These are phyloP conservation scores for Termitomyces sp. DNA, from an alignment of 768 basidiomycete species.

Conservation along the genomic window DNA sequence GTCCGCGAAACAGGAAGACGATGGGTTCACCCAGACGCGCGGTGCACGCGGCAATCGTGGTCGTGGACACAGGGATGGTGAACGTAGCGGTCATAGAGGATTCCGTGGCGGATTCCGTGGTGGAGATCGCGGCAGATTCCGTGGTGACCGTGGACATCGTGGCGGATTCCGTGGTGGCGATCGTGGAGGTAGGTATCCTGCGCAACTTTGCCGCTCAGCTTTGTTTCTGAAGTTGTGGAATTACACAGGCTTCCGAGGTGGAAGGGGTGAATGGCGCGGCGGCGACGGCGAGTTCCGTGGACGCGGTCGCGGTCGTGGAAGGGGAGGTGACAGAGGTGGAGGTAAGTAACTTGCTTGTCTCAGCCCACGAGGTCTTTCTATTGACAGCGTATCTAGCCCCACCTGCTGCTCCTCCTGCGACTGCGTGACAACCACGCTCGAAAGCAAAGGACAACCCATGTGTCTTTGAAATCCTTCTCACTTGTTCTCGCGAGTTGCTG, in stretches of 20 bases:
- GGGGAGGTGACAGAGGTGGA: constrained; percentile 32
- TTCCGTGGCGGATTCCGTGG: constrained; percentile 32
- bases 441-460: neutral
- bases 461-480: neutral
- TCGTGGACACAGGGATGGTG: constrained; percentile 29
- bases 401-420: constrained; percentile 12
- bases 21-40: constrained; percentile 54
- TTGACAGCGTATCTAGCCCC: constrained; percentile 8
- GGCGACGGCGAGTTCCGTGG: constrained; percentile 38
- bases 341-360: constrained; percentile 16
- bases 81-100: constrained; percentile 19
- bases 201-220: neutral
- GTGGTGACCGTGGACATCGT: constrained; percentile 32
- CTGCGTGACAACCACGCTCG: constrained; percentile 10
- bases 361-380: neutral
- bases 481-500: neutral
- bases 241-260: constrained; percentile 27
- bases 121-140: constrained; percentile 19
- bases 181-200: constrained; percentile 26
- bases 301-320: constrained; percentile 32
- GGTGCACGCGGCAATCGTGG: constrained; percentile 41
- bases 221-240: neutral
- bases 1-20: constrained; percentile 37
- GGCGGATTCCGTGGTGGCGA: constrained; percentile 34
- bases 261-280: constrained; percentile 45